phyloP scores from a whole-genome alignment of 78 protist genomes.

The Blattamonas nauphoetae region DNA sequence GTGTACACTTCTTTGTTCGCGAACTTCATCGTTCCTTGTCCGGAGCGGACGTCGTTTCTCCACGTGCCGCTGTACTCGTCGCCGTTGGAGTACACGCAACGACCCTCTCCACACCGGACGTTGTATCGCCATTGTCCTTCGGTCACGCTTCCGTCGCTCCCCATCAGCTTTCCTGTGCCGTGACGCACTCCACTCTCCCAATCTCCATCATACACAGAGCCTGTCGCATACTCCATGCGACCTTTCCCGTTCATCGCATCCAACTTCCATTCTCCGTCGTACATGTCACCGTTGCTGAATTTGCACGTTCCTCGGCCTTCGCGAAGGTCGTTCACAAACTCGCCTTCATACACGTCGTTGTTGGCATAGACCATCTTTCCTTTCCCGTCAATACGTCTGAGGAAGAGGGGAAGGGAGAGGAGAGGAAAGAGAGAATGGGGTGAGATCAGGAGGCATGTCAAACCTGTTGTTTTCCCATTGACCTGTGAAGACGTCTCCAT shows the following conservation, averaged over 20 bases:
- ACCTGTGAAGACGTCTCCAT: neutral
- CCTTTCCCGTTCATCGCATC: neutral
- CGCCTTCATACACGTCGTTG: neutral
- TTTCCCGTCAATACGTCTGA: neutral
- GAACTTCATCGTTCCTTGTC: neutral
- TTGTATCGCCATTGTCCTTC: neutral
- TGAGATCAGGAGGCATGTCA: no score
- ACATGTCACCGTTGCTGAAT: neutral
- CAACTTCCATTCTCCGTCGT: slow-evolving; percentile 2
- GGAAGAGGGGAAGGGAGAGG: neutral
- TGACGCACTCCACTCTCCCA: neutral
- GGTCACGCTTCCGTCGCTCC: neutral
- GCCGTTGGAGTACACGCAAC: neutral
- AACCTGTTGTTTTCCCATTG: neutral
- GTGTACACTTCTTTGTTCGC: neutral
- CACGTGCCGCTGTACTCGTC: slow-evolving; percentile 4
- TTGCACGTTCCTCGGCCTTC: neutral
- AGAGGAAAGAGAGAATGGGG: neutral
- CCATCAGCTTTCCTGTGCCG: neutral
- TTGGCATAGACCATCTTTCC: slow-evolving; percentile 3
- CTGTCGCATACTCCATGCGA: neutral
- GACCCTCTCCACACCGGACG: neutral
- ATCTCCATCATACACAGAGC: neutral
- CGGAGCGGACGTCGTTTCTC: neutral
- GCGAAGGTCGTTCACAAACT: neutral